Evolutionary conservation across 2,329 filamentous ascomycete genomes (phyloP).

Genomic region (Bipolaris bicolor): DNA sequence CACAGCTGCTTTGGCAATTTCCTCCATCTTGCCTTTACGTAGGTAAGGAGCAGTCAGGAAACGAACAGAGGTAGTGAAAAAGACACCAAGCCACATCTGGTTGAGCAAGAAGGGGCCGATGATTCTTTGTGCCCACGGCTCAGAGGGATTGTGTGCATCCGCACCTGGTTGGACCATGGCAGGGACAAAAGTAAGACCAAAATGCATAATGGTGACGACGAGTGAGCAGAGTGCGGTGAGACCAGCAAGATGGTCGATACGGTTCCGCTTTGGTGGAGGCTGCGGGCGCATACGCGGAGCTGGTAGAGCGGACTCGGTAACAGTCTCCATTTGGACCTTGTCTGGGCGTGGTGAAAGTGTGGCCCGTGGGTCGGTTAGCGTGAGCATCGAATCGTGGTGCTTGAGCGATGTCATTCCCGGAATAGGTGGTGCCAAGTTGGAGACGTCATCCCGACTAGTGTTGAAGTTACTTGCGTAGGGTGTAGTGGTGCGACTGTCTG

Average conservation of each 20-base stretch:
- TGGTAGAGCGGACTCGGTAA: constrained; percentile 38
- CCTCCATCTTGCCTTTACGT: constrained; percentile 50
- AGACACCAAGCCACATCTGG: constrained; percentile 57
- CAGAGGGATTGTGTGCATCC: constrained; percentile 49
- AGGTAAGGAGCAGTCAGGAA: constrained; percentile 55
- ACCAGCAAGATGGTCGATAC: constrained; percentile 57
- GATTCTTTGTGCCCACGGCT: constrained; percentile 51
- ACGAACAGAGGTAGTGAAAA: constrained; percentile 57
- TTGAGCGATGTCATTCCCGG: background rate
- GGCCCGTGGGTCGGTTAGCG: constrained; percentile 13
- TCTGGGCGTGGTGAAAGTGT: constrained; percentile 10
- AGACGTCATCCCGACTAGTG: constrained; percentile 22
- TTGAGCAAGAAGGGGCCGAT: constrained; percentile 55
- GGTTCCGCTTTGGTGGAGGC: constrained; percentile 33
- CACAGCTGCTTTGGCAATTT: constrained; percentile 54
- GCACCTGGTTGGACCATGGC: constrained; percentile 44
- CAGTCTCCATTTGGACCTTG: constrained; percentile 40
- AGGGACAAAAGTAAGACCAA: constrained; percentile 53
- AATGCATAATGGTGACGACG: constrained; percentile 55
- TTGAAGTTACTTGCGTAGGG: constrained; percentile 30
- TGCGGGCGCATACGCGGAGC: constrained; percentile 38
- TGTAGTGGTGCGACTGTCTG: constrained; percentile 33
- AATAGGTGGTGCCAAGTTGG: constrained; percentile 2
- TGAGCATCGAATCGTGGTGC: constrained; percentile 24
- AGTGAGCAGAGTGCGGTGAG: constrained; percentile 54